A percentile compares a stretch with the other conserved stretches of the same genome.
Evolutionary conservation across 257 asterid species (phyloP).

Genomic region (Paulownia fortunei): DNA sequence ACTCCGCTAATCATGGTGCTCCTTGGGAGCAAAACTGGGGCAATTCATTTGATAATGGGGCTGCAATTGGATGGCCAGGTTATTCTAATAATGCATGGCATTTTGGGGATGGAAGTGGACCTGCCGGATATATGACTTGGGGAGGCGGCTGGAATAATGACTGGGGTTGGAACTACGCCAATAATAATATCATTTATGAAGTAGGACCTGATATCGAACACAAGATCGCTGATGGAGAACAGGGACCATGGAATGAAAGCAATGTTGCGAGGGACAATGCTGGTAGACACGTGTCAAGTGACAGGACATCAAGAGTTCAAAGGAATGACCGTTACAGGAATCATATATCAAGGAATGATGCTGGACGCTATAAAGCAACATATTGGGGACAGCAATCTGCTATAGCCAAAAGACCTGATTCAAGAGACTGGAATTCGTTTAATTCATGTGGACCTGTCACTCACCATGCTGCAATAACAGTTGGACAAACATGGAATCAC

Average conservation of each 20-base stretch:
- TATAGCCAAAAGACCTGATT: too few species aligned
- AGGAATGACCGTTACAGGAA: slow-evolving; percentile 23
- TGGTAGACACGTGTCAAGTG: too few species aligned
- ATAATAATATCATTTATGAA: slow-evolving; percentile 19
- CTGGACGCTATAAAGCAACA: too few species aligned
- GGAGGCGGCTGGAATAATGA: slow-evolving; percentile 40
- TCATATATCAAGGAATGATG: slow-evolving; percentile 13
- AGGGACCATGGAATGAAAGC: too few species aligned
- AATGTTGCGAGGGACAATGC: too few species aligned
- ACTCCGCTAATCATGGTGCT: slow-evolving; percentile 35
- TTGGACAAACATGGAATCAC: slow-evolving; percentile 45
- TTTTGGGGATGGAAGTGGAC: slow-evolving; percentile 31
- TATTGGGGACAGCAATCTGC: too few species aligned
- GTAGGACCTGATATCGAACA: slow-evolving; percentile 18
- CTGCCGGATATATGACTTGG: too few species aligned
- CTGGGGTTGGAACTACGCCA: slow-evolving; percentile 29
- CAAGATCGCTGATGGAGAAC: slow-evolving; percentile 22
- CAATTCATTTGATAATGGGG: slow-evolving; percentile 29
- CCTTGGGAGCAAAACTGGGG: slow-evolving; percentile 40
- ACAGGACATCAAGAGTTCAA: slow-evolving; percentile 21
- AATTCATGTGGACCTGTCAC: slow-evolving; percentile 29
- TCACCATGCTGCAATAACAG: slow-evolving; percentile 38
- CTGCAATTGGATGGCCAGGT: slow-evolving; percentile 43
- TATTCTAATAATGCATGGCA: slow-evolving; percentile 27
- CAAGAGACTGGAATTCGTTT: slow-evolving; percentile 37